These are phyloP conservation scores for Amorphotheca resinae DNA, from an alignment of 495 filamentous ascomycete species.

Conservation along the genomic window DNA sequence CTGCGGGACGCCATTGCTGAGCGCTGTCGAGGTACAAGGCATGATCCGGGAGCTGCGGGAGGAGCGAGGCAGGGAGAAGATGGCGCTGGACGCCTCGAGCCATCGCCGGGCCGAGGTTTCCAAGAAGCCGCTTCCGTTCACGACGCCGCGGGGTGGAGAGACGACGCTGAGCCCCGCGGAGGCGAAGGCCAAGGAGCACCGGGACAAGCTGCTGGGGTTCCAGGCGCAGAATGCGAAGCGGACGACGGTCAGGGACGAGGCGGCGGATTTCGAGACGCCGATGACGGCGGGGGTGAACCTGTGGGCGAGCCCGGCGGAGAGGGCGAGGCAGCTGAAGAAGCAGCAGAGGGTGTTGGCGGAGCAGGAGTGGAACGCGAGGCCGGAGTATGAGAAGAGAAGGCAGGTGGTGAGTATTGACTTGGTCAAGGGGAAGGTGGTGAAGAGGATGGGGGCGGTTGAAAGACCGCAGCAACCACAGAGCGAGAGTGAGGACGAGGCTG, in stretches of 20 bases:
- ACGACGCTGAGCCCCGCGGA: slow-evolving; percentile 30
- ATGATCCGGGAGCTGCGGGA: slow-evolving; percentile 82
- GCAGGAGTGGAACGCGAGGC: slow-evolving; percentile 80
- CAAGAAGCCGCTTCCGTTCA: slow-evolving; percentile 33
- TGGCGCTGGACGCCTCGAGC: slow-evolving; percentile 59
- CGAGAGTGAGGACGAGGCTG: slow-evolving; percentile 27
- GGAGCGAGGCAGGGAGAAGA: slow-evolving; percentile 75
- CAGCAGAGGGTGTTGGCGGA: slow-evolving; percentile 82
- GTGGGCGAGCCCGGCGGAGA: slow-evolving; percentile 81
- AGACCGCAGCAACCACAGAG: slow-evolving; percentile 34
- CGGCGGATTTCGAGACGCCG: slow-evolving; percentile 79
- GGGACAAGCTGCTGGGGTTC: slow-evolving; percentile 70
- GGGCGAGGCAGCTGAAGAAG: slow-evolving; percentile 74
- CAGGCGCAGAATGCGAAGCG: slow-evolving; percentile 81
- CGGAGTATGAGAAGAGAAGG: slow-evolving; percentile 86
- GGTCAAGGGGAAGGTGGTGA: slow-evolving; percentile 60
- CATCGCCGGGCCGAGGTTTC: slow-evolving; percentile 52
- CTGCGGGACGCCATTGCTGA: slow-evolving; percentile 63
- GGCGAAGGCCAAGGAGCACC: slow-evolving; percentile 55
- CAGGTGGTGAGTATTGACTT: slow-evolving; percentile 82
- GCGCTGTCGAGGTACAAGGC: slow-evolving; percentile 54
- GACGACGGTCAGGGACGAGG: slow-evolving; percentile 86
- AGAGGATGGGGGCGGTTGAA: slow-evolving; percentile 55
- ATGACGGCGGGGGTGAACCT: slow-evolving; percentile 54
- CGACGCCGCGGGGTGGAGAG: slow-evolving; percentile 19